phyloP scores from a whole-genome alignment of 73 alveolate genomes.

The Halteria grandinella region DNA sequence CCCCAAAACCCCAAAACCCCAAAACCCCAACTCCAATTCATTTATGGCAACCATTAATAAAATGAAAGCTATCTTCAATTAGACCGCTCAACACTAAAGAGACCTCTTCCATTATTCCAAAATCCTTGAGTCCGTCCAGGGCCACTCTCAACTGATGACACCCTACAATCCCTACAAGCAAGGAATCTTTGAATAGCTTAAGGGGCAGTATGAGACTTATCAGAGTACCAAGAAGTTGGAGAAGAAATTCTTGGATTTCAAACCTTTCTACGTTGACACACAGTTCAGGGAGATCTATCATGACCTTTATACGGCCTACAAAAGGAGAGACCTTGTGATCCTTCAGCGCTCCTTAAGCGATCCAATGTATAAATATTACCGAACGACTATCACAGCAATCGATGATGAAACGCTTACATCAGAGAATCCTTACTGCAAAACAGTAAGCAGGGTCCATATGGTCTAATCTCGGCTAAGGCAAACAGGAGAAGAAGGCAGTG shows the following conservation, averaged over 20 bases:
- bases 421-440: slow-evolving; percentile 45
- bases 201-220: background rate
- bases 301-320: slow-evolving; percentile 44
- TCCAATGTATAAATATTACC: slow-evolving; percentile 43
- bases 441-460: slow-evolving; percentile 25
- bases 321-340: slow-evolving; percentile 60
- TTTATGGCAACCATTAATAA: too few species aligned
- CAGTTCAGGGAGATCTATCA: slow-evolving; percentile 58
- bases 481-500: too few species aligned
- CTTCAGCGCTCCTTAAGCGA: slow-evolving; percentile 55
- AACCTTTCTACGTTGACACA: slow-evolving; percentile 25
- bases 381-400: background rate
- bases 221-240: slow-evolving; percentile 25
- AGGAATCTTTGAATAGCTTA: too few species aligned
- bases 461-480: slow-evolving; percentile 39
- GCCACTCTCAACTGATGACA: too few species aligned
- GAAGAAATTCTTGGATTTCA: slow-evolving; percentile 67
- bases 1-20: too few species aligned
- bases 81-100: too few species aligned
- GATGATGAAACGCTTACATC: slow-evolving; percentile 24
- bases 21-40: too few species aligned
- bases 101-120: too few species aligned
- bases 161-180: too few species aligned
- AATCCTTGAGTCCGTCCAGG: too few species aligned
- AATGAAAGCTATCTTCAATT: too few species aligned